phyloP scores from a whole-genome alignment of 768 basidiomycete species.

The Russula dissimulans region DNA sequence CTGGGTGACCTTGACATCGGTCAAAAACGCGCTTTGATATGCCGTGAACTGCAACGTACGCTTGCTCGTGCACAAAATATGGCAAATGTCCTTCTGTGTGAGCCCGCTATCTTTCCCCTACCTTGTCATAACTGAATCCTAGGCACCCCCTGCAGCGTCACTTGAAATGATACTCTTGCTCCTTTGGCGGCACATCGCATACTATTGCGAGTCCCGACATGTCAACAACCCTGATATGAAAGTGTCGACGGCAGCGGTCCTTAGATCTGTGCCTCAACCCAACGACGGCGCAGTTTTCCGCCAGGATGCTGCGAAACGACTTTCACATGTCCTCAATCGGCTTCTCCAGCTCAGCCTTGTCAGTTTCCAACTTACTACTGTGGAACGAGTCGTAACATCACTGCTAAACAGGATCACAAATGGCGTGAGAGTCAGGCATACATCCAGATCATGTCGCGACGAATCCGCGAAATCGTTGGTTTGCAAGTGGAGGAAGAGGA shows the following conservation, averaged over 20 bases:
- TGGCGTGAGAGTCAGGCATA: slow-evolving; percentile 61
- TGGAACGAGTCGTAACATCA: slow-evolving; percentile 14
- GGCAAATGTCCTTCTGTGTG: slow-evolving; percentile 50
- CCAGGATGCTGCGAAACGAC: slow-evolving; percentile 43
- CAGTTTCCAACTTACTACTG: slow-evolving; percentile 19
- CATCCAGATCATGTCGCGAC: slow-evolving; percentile 65
- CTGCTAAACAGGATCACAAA: slow-evolving; percentile 33
- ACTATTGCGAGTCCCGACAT: slow-evolving; percentile 43
- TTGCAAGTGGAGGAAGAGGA: slow-evolving; percentile 33
- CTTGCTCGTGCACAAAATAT: slow-evolving; percentile 32
- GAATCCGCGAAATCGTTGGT: slow-evolving; percentile 57
- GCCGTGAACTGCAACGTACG: slow-evolving; percentile 48
- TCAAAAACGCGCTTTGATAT: slow-evolving; percentile 61
- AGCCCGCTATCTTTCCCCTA: slow-evolving; percentile 20
- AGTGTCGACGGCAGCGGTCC: slow-evolving; percentile 35
- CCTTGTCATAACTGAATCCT: not conserved
- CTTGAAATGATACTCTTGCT: slow-evolving; percentile 74
- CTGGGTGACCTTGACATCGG: slow-evolving; percentile 57
- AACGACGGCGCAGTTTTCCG: slow-evolving; percentile 52
- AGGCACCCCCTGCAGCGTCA: slow-evolving; percentile 36
- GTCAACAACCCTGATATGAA: slow-evolving; percentile 34
- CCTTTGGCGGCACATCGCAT: slow-evolving; percentile 70
- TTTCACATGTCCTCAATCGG: slow-evolving; percentile 47
- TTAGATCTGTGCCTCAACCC: slow-evolving; percentile 45
- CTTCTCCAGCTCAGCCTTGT: slow-evolving; percentile 46